Conservation (phyloP, 805 yeast genomes). For the Barnettozyma siamensis region DNA sequence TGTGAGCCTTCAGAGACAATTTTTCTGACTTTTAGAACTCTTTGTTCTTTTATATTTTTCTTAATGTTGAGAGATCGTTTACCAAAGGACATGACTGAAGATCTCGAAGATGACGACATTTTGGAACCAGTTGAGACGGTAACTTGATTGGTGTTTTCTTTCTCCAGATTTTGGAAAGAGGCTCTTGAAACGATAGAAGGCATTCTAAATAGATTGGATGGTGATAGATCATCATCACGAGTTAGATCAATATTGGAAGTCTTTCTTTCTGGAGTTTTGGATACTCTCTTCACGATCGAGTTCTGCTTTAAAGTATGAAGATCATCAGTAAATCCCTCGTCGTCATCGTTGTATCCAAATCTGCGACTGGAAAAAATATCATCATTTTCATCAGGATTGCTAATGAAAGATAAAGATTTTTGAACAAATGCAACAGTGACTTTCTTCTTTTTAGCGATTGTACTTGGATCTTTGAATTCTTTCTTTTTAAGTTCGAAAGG, state of each 20-base stretch:
- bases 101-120: slow-evolving; percentile 48
- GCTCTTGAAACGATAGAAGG: slow-evolving; percentile 38
- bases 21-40: slow-evolving; percentile 23
- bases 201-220: slow-evolving; percentile 21
- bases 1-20: slow-evolving; percentile 6
- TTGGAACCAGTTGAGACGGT: slow-evolving; percentile 48
- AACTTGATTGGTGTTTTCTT: slow-evolving; percentile 35
- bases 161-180: slow-evolving; percentile 34
- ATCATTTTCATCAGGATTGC: slow-evolving; percentile 25
- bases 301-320: slow-evolving; percentile 40
- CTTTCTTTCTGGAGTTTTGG: slow-evolving; percentile 23
- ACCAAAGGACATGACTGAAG: slow-evolving; percentile 54
- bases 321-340: slow-evolving; percentile 39
- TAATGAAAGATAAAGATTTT: slow-evolving; percentile 48
- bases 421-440: slow-evolving; percentile 53
- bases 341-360: slow-evolving; percentile 15
- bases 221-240: slow-evolving; percentile 15
- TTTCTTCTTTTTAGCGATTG: slow-evolving; percentile 27
- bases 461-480: slow-evolving; percentile 18
- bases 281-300: slow-evolving; percentile 30
- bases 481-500: slow-evolving; percentile 26
- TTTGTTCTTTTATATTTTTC: slow-evolving; percentile 14
- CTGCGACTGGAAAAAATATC: slow-evolving; percentile 22
- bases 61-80: slow-evolving; percentile 17
- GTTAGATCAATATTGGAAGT: slow-evolving; percentile 16